Evolutionary conservation across 257 asterid genomes (phyloP), one percentile per base, ranked within the genome.

Genomic region (Nicotiana tabacum): DNA sequence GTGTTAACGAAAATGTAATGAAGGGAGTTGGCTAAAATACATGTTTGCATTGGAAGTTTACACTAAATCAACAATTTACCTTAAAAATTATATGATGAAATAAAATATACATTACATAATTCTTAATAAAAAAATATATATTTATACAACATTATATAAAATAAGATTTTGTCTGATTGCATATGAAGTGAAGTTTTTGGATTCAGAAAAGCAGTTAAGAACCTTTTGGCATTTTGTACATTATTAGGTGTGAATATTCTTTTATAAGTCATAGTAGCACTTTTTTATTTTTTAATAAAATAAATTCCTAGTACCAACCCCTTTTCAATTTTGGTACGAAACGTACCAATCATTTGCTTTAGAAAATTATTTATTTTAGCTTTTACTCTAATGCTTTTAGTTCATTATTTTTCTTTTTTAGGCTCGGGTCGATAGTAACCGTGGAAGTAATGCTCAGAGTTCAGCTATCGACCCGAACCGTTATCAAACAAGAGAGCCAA

Each of bases 121-220:
- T 5, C 48, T 39, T 39, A 39, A 39, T 39, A 39, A 39, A 39
- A 5, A 5, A 39, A 0, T 6, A 6, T 39, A 43, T 43, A 43
- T 43, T 9, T 43, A 9, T 43, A 43, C 51, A 9, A 43, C 12
- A 43, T 43, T 9, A 12, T 43, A 43, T 43, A 64, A 62, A 27
- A 37, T 78, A 33, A 33, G 53, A 55, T 53, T 77, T 65, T 85
- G 84, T 77, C 78, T 37, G 35, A n/a, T 62, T 51, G 66, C 82
- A 72, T 60, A 62, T 70, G 67, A 80, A 80, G 77, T 61, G 51
- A 78, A 37, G 56, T 48, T 43, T 60, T 67, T 16, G 48, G 29
- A 9, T 69, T 37, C 18, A 37, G 13, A 39, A 69, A 69, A 43
- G 18, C 15, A 69, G 77, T 33, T 35, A 35, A 67, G 77, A 67